A percentile compares a stretch with the other conserved stretches of the same genome.
Conservation (phyloP, 176 grass and related monocot genomes). For the Triticum urartu region DNA sequence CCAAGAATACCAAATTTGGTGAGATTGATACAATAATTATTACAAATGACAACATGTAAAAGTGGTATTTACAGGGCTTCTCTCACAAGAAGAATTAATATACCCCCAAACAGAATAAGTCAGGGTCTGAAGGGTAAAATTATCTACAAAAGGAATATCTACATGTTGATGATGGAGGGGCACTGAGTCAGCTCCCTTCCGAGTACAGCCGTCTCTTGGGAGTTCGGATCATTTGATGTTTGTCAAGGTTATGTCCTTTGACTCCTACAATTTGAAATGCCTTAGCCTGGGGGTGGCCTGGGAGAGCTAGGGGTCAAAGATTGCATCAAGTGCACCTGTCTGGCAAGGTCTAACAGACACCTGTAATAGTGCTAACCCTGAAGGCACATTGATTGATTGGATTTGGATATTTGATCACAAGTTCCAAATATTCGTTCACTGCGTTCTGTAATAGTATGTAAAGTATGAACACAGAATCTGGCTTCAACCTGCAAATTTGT, state of each 20-base stretch:
- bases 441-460: neutral
- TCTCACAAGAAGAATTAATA: neutral
- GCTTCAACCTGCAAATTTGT: neutral
- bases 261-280: neutral
- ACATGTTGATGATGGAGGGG: neutral
- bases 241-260: neutral
- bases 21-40: neutral
- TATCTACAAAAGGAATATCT: neutral
- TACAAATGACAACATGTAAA: neutral
- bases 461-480: neutral
- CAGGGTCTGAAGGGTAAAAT: neutral
- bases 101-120: neutral
- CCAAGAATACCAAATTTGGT: neutral
- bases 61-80: neutral
- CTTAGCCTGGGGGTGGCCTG: neutral
- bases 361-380: neutral
- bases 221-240: neutral
- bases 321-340: slow-evolving; percentile 3
- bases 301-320: neutral
- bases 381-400: neutral
- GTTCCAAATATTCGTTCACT: neutral
- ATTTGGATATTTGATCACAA: neutral
- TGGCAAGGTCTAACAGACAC: neutral
- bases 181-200: neutral
- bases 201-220: neutral